Percentiles rank a stretch among this genome's conserved stretches.
Evolutionary conservation across 75 land plant species (phyloP).

Genomic region (Sequoiadendron giganteum): DNA sequence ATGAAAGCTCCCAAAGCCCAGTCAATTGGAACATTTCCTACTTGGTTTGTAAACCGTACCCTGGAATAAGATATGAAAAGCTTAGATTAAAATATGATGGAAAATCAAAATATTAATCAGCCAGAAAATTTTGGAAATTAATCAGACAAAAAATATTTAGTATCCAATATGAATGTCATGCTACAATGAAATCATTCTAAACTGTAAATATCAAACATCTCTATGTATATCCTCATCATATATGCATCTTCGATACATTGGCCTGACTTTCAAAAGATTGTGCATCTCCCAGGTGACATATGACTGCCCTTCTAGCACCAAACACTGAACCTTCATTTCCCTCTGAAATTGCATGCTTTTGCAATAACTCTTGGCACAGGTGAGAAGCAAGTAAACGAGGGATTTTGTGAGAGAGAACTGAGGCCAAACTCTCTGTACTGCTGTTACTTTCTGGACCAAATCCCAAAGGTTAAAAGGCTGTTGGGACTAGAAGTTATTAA

Average conservation of each 20-base stretch:
- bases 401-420: too few relatives aligned
- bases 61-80: slow-evolving; percentile 29
- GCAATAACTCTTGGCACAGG: neutral
- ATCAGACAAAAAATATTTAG: neutral
- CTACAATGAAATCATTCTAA: neutral
- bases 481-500: neutral
- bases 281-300: neutral
- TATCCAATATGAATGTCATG: neutral
- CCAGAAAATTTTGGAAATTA: neutral
- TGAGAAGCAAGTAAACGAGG: too few relatives aligned
- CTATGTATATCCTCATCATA: neutral
- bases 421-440: too few relatives aligned
- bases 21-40: slow-evolving; percentile 72
- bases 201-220: neutral
- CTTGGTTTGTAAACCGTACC: slow-evolving; percentile 70
- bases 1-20: slow-evolving; percentile 97
- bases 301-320: neutral
- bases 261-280: neutral
- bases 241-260: neutral
- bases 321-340: neutral
- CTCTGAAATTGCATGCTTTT: neutral
- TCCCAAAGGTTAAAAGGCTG: too few relatives aligned
- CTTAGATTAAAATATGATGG: neutral
- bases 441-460: too few relatives aligned
- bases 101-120: too few relatives aligned